Evolutionary conservation across 2,329 filamentous ascomycete genomes (phyloP), one percentile per base, ranked within the genome.

Genomic region (Phialophora macrospora): DNA sequence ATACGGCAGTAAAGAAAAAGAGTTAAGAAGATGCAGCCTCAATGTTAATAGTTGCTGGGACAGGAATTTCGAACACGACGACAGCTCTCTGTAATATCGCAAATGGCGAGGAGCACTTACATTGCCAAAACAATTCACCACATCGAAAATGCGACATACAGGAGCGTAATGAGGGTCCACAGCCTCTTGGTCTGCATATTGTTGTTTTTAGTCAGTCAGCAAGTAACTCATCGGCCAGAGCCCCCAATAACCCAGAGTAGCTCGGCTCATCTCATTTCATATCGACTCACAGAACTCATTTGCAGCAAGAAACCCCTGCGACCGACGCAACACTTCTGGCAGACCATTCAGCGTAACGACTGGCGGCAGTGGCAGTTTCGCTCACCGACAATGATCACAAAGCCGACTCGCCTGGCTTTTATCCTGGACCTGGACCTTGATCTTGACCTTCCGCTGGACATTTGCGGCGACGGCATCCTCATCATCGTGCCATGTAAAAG

Each of bases 81-180:
- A 12, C 32, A 12, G 32, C 32, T 34, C 11, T 34, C 32, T 12
- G 32, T 17, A 48, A 22, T n/a, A n/a, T 20, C 22, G 7, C 44
- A 48, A 22, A 48, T 22, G 9, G 44, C 22, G 44, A 20, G 17
- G 3, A 14, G 14, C 22, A 34, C 32, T 26, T 55, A 58, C 55
- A 14, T 58, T 22, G 41, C 55, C 55, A 24, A 58, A 44, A 22
- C 26, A 30, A 32, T 58, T 58, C 11, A 58, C 38, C n/a, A 58
- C 55, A 44, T 58, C 14, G 22, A 58, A 58, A 22, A 58, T 44
- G 5, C 44, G 55, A 58, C 12, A 44, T 12, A 58, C 14, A 1
- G 55, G 38, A 26, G 20, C 24, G 55, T 58, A 58, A 38, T 58
- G 26, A 24, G 55, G 30, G 44, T 58, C 55, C 34, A 58, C 55